Percentiles rank a stretch among this genome's conserved stretches.
Evolutionary conservation across 345 rosid genomes (phyloP).

Genomic region (Euphorbia tirucalli): DNA sequence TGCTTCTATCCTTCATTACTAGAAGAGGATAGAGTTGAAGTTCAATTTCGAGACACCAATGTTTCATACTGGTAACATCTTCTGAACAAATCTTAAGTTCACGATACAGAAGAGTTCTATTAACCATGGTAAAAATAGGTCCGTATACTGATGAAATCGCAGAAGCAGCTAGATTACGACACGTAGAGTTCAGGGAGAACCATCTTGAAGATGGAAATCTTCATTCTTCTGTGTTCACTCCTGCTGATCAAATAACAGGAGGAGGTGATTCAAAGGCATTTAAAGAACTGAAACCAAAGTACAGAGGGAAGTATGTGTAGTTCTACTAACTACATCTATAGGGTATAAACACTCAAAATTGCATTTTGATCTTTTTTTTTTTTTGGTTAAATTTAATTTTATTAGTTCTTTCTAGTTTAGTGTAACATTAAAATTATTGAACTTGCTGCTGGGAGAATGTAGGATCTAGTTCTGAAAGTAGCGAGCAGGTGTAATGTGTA

Average conservation of each 20-base stretch:
- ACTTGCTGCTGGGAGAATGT: neutral
- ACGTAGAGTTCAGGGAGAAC: slow-evolving; percentile 81
- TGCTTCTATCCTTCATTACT: slow-evolving; percentile 77
- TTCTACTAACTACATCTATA: no score
- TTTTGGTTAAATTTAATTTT: no score
- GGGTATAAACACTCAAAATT: no score
- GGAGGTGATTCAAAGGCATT: slow-evolving; percentile 36
- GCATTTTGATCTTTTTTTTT: no score
- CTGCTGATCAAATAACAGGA: slow-evolving; percentile 39
- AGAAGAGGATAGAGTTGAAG: slow-evolving; percentile 51
- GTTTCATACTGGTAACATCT: slow-evolving; percentile 66
- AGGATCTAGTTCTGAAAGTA: no score
- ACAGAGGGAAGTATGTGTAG: slow-evolving; percentile 86
- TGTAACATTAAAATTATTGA: neutral
- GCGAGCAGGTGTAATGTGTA: no score
- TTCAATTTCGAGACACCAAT: slow-evolving; percentile 70
- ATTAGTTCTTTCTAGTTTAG: neutral
- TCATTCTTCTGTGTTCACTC: slow-evolving; percentile 76
- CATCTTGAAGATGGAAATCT: slow-evolving; percentile 86
- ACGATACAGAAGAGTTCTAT: slow-evolving; percentile 70
- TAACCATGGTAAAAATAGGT: slow-evolving; percentile 78
- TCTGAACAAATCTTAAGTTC: slow-evolving; percentile 93
- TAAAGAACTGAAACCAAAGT: slow-evolving; percentile 71
- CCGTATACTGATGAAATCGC: slow-evolving; percentile 57
- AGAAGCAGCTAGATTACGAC: slow-evolving; percentile 60